Conservation (phyloP, 352 stramenopile species). For the Blastocystis sp. region DNA sequence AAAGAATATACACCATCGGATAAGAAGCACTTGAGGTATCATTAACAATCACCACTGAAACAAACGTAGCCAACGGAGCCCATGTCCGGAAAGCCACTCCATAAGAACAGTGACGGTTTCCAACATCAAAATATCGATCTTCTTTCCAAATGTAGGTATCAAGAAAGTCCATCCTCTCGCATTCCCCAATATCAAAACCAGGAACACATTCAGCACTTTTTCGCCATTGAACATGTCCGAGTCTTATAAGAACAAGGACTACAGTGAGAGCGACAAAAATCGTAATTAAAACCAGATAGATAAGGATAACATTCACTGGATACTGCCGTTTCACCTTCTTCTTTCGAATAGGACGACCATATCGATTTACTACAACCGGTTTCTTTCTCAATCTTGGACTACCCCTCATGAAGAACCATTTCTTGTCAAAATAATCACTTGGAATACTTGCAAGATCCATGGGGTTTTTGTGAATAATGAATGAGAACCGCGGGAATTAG, state of each 20-base stretch:
- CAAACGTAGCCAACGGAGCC: neutral
- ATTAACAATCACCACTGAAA: neutral
- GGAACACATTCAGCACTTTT: neutral
- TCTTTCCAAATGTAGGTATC: constrained; percentile 41
- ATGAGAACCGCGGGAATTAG: too few species aligned
- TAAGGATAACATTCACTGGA: neutral
- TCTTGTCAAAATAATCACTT: constrained; percentile 46
- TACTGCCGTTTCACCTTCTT: constrained; percentile 7
- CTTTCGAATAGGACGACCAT: constrained; percentile 5
- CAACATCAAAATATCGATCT: neutral
- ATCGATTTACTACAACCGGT: constrained; percentile 11
- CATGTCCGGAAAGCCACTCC: constrained; percentile 42
- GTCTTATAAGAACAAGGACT: neutral
- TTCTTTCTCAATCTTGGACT: neutral
- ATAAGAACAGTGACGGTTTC: neutral
- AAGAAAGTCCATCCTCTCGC: constrained; percentile 47
- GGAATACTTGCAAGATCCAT: constrained; percentile 41
- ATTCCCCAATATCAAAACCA: neutral
- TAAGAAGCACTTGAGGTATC: neutral
- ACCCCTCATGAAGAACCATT: neutral
- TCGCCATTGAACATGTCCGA: neutral
- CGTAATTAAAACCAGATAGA: neutral
- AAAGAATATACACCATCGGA: neutral
- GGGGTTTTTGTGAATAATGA: neutral
- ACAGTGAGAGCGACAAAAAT: neutral